These are phyloP conservation scores for Arthrobotrys entomopaga DNA, from an alignment of 2,329 filamentous ascomycete species.

Conservation along the genomic window DNA sequence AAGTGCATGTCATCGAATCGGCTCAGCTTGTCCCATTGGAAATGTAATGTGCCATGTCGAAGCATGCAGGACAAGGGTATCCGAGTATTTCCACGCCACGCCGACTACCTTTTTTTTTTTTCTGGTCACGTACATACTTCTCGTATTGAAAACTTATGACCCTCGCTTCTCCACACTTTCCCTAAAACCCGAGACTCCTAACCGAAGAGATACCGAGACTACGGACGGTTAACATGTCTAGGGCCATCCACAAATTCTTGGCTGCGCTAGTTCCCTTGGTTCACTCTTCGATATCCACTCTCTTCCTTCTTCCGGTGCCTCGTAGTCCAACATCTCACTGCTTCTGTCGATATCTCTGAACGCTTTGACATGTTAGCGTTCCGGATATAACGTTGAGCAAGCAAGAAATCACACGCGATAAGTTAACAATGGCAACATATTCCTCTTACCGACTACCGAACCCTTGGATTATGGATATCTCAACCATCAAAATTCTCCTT, in stretches of 20 bases:
- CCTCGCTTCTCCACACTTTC: constrained; percentile 41
- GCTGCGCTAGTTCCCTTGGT: constrained; percentile 25
- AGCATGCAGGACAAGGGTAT: constrained; percentile 45
- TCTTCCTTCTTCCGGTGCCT: background rate
- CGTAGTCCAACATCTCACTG: constrained; percentile 14
- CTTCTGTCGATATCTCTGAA: constrained; percentile 1
- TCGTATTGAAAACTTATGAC: constrained; percentile 31
- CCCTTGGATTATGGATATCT: constrained; percentile 12
- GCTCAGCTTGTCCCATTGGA: constrained; percentile 50
- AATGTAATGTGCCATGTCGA: constrained; percentile 44
- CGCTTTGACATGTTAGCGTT: background rate
- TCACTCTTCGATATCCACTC: background rate
- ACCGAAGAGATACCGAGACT: constrained; percentile 49
- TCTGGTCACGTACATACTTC: constrained; percentile 45
- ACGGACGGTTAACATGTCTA: constrained; percentile 35
- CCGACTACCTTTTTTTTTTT: no score
- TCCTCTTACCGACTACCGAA: constrained; percentile 17
- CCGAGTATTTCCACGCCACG: constrained; percentile 4
- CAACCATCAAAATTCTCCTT: background rate
- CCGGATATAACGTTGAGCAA: background rate
- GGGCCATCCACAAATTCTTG: constrained; percentile 22
- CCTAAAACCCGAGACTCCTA: constrained; percentile 47
- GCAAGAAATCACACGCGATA: background rate
- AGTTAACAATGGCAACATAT: background rate
- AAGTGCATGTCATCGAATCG: constrained; percentile 54